A percentile compares a stretch with the other conserved stretches of the same genome.
phyloP scores from a whole-genome alignment of 2,329 filamentous ascomycete species.

The Chaetomium sp. region DNA sequence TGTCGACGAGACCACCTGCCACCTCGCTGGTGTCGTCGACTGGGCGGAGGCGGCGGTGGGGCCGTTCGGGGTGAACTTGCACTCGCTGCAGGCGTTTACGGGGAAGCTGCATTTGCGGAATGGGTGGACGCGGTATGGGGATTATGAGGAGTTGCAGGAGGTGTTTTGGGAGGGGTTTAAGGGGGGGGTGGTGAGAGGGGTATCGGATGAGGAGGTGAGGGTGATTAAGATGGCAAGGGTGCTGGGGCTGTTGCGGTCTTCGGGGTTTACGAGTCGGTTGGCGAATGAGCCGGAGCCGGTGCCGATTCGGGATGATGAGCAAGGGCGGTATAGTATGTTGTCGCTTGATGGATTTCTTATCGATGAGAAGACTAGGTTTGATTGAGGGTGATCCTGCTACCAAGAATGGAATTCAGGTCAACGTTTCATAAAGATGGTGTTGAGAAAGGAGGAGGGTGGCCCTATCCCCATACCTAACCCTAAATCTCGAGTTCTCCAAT shows the following conservation, averaged over 20 bases:
- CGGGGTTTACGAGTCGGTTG: constrained; percentile 35
- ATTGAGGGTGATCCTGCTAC: too few species aligned
- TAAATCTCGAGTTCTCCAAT: constrained; percentile 13
- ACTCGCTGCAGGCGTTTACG: constrained; percentile 30
- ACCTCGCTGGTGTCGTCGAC: constrained; percentile 35
- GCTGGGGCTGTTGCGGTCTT: constrained; percentile 29
- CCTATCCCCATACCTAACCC: too few species aligned
- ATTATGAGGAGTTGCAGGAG: constrained; percentile 27
- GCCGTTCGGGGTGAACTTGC: constrained; percentile 36
- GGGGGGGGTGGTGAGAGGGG: constrained; percentile 23
- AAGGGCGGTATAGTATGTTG: constrained; percentile 34
- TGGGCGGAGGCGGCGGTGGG: constrained; percentile 36
- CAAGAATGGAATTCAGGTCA: too few species aligned
- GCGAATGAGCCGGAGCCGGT: constrained; percentile 30
- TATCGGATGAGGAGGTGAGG: constrained; percentile 24
- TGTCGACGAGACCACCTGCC: constrained; percentile 32
- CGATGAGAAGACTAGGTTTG: constrained; percentile 28
- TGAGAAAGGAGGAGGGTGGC: too few species aligned
- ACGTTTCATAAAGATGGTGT: too few species aligned
- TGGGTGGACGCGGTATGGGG: constrained; percentile 31
- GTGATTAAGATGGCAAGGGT: constrained; percentile 30
- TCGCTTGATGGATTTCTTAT: constrained; percentile 33
- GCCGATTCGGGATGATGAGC: constrained; percentile 29
- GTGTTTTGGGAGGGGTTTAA: constrained; percentile 31
- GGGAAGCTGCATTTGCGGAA: constrained; percentile 31